A percentile compares a stretch with the other conserved stretches of the same genome.
These are phyloP conservation scores for Trichothecium sympodiale DNA, from an alignment of 2,329 filamentous ascomycete species.

Conservation along the genomic window DNA sequence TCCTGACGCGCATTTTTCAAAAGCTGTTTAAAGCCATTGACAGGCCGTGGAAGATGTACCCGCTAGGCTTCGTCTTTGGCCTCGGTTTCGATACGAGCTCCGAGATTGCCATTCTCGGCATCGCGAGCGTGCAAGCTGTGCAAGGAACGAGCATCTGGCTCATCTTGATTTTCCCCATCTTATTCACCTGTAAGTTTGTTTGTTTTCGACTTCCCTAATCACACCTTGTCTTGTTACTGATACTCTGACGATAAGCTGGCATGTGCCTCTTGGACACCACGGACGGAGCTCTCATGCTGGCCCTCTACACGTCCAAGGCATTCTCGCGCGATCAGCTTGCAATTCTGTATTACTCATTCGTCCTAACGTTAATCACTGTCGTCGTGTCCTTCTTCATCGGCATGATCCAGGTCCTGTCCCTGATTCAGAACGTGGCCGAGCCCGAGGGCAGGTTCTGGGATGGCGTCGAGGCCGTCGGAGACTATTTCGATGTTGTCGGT, in stretches of 20 bases:
- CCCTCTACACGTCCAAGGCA: constrained; percentile 71
- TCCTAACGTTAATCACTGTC: constrained; percentile 75
- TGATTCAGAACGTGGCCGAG: constrained; percentile 65
- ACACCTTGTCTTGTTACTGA: too few species aligned
- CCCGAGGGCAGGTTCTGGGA: constrained; percentile 80
- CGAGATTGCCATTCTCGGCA: constrained; percentile 84
- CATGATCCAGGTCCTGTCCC: constrained; percentile 68
- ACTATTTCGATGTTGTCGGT: constrained; percentile 78
- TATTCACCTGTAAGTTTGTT: constrained; percentile 62
- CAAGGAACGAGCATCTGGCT: constrained; percentile 87
- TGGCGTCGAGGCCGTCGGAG: constrained; percentile 63
- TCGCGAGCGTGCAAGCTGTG: constrained; percentile 76
- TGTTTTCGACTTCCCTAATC: too few species aligned
- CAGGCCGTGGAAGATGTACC: constrained; percentile 91
- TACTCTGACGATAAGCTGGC: constrained; percentile 43
- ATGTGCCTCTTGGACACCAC: constrained; percentile 94
- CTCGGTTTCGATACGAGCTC: constrained; percentile 93
- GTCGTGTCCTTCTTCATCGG: constrained; percentile 79
- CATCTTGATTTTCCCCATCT: constrained; percentile 78
- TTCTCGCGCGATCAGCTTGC: constrained; percentile 76
- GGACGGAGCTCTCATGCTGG: constrained; percentile 92
- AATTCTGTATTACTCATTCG: constrained; percentile 86
- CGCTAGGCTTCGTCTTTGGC: constrained; percentile 77
- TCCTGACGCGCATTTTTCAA: constrained; percentile 61
- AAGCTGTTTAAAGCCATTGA: constrained; percentile 65